A percentile compares a stretch with the other conserved stretches of the same genome.
Evolutionary conservation across 352 stramenopile species (phyloP).

Genomic region (Phytophthora kernoviae): DNA sequence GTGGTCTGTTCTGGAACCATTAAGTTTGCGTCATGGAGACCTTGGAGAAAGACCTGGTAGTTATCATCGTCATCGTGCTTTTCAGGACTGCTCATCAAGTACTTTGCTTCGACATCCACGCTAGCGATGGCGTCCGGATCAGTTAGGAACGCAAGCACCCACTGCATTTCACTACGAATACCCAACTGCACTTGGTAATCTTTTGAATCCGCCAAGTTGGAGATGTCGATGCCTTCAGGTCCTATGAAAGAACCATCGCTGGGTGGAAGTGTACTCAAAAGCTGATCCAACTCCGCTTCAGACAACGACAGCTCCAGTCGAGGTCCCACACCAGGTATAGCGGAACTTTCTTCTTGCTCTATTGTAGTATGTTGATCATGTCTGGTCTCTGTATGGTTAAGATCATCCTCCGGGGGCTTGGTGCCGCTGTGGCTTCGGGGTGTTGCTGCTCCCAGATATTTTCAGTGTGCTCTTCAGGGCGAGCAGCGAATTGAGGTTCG

Average conservation of each 20-base stretch:
- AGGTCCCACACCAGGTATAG: conserved; percentile 21
- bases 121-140: conserved; percentile 50
- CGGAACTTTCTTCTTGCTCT: conserved; percentile 20
- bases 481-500: not conserved
- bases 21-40: conserved; percentile 59
- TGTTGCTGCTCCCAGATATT: not conserved
- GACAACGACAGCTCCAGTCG: conserved; percentile 62
- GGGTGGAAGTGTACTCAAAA: conserved; percentile 47
- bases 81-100: conserved; percentile 40
- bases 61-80: conserved; percentile 70
- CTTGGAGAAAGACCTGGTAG: conserved; percentile 73
- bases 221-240: not conserved
- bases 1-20: conserved; percentile 23
- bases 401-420: not conserved
- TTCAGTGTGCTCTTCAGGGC: not conserved
- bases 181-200: not conserved
- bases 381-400: not conserved
- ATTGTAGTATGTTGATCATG: not conserved
- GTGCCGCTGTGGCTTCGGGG: not conserved
- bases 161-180: conserved; percentile 66
- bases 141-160: conserved; percentile 68
- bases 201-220: conserved; percentile 21
- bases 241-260: not conserved
- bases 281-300: conserved; percentile 58
- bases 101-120: conserved; percentile 61